Base-by-base conservation (phyloP, 306 rosid genomes). In the Cucumis cinereus region DNA sequence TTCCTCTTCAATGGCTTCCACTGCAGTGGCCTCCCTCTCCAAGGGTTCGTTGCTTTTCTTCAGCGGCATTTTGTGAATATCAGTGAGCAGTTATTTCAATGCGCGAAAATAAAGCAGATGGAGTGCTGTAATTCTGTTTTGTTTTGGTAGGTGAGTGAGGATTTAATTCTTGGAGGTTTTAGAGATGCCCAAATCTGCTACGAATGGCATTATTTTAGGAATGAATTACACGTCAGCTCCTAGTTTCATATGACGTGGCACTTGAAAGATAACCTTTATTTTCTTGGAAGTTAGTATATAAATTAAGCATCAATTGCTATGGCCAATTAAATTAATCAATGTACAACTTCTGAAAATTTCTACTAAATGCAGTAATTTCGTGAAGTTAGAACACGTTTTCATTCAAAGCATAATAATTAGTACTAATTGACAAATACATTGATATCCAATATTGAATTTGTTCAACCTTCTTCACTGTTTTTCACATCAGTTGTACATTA, bases 401-500 rank as follows among this genome's bases (percentile, higher is more conserved):
- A 49, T 49, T 49, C 7, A 49, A 49, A 49, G 54, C 6, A 49
- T 49, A 5, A 49, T 49, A 15, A 14, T 7, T 49, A 16, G 7
- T 30, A 4, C 35, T 30, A 30, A 30, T 30, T 3, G 7, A 0
- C 2, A 33, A 33, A 62, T 24, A 28, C 50, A 35, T 16, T 10
- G 19, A 64, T n/a, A 38, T 66, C 30, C 73, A 38, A 66, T 10
- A 10, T 64, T 26, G 10, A 35, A 38, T 36, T 6, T n/a, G 28
- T 64, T 38, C 72, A 35, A 41, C 55, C 13, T 62, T 68, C 13
- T 68, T 68, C 49, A 68, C 55, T 74, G 40, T 73, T 73, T 81
- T 64, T 83, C 85, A 89, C 81, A 85, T 86, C 78, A 89, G 62
- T 78, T 79, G 83, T 45, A 80, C 75, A 84, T 78, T 87, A 71